phyloP scores from a whole-genome alignment of 805 yeast species.

The Starmerella bombi region DNA sequence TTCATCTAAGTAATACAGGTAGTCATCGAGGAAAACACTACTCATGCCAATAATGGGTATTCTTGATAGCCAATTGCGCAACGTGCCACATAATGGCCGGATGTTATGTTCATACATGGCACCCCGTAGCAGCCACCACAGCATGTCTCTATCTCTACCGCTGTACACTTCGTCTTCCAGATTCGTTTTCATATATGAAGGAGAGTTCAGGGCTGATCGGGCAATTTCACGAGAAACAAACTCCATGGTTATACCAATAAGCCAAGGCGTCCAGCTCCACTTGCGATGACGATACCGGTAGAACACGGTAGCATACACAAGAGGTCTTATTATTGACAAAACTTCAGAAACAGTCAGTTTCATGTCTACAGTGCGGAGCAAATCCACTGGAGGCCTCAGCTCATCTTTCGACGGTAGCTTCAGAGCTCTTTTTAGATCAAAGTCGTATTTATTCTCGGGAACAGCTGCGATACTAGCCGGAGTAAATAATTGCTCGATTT shows the following conservation, averaged over 20 bases:
- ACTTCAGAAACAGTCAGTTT: constrained; percentile 25
- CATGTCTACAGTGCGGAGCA: constrained; percentile 23
- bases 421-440: not conserved
- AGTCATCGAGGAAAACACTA: constrained; percentile 28
- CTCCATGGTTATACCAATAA: constrained; percentile 28
- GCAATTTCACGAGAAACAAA: constrained; percentile 24
- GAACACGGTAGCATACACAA: constrained; percentile 28
- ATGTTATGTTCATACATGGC: constrained; percentile 27
- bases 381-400: constrained; percentile 24
- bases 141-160: constrained; percentile 22
- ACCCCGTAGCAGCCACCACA: constrained; percentile 32
- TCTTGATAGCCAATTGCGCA: constrained; percentile 21
- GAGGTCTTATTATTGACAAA: constrained; percentile 29
- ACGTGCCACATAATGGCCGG: constrained; percentile 23
- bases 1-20: constrained; percentile 29
- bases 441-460: not conserved
- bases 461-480: not conserved
- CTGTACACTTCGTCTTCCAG: constrained; percentile 26
- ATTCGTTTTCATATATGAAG: constrained; percentile 3
- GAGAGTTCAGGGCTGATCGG: constrained; percentile 11
- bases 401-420: constrained; percentile 25
- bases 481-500: constrained; percentile 15
- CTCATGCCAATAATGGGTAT: constrained; percentile 27
- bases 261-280: constrained; percentile 32
- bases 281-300: constrained; percentile 19